These are phyloP conservation scores for Sporothrix brunneoviolacea DNA, from an alignment of 2,329 filamentous ascomycete species.

Conservation along the genomic window DNA sequence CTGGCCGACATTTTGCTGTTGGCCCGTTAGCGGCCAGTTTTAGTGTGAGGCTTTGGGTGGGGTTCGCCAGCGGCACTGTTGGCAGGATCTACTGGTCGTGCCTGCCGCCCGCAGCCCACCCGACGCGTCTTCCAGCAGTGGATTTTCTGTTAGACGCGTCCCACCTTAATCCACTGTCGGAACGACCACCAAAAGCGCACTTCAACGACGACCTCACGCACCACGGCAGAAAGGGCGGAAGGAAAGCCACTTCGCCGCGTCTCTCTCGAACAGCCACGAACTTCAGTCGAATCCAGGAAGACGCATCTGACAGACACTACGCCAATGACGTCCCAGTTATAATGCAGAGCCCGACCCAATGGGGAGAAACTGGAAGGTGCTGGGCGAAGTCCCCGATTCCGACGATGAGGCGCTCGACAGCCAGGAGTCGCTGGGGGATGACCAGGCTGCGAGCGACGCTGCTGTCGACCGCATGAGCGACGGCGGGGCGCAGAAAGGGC, in stretches of 20 bases:
- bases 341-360: constrained; percentile 30
- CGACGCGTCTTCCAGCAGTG: constrained; percentile 13
- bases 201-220: neutral
- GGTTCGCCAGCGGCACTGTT: neutral
- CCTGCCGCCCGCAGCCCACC: neutral
- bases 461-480: neutral
- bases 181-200: neutral
- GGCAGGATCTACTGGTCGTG: neutral
- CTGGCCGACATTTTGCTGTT: too few species aligned
- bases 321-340: constrained; percentile 3
- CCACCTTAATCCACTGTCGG: neutral
- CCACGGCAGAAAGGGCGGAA: neutral
- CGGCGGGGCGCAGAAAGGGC: neutral
- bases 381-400: constrained; percentile 39
- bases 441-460: neutral
- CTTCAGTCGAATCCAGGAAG: neutral
- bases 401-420: constrained; percentile 36
- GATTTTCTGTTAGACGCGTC: constrained; percentile 9
- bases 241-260: too few species aligned
- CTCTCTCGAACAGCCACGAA: too few species aligned
- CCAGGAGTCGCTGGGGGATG: constrained; percentile 18
- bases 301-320: neutral
- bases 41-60: constrained; percentile 4
- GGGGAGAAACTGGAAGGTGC: constrained; percentile 35
- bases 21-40: neutral